A percentile compares a stretch with the other conserved stretches of the same genome.
phyloP scores from a whole-genome alignment of 2,329 filamentous ascomycete genomes.

The Paramyrothecium sp. region DNA sequence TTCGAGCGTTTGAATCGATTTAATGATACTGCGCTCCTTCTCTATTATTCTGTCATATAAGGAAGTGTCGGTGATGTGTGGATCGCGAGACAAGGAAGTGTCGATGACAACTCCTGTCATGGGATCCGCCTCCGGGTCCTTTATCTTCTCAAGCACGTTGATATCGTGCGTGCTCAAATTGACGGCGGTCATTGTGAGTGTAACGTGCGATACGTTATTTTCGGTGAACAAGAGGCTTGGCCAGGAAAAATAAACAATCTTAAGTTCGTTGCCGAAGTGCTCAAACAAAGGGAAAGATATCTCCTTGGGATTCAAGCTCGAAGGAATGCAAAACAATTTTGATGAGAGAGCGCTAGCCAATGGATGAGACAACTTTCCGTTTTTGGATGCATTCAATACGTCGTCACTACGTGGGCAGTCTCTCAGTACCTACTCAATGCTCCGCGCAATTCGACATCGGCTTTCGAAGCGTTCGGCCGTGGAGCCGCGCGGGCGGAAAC shows the following conservation, averaged over 20 bases:
- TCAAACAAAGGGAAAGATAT: too few species aligned
- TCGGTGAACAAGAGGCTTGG: background rate
- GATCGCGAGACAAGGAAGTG: constrained; percentile 53
- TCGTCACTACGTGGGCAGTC: background rate
- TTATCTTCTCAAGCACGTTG: constrained; percentile 64
- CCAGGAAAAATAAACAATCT: too few species aligned
- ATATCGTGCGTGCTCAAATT: constrained; percentile 57
- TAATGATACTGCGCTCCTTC: constrained; percentile 53
- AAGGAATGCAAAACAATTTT: too few species aligned
- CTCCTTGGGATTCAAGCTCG: too few species aligned
- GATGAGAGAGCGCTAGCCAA: too few species aligned
- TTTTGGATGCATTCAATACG: background rate
- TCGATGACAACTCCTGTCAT: constrained; percentile 54
- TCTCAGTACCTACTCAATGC: background rate
- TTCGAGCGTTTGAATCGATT: constrained; percentile 54
- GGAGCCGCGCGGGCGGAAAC: background rate
- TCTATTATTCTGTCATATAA: constrained; percentile 51
- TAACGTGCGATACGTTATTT: background rate
- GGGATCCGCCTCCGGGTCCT: constrained; percentile 63
- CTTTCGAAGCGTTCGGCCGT: background rate
- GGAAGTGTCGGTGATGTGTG: constrained; percentile 48
- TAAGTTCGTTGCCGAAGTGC: too few species aligned
- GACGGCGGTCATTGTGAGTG: constrained; percentile 42
- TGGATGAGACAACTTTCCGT: background rate
- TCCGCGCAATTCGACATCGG: background rate